Evolutionary conservation across 2,329 filamentous ascomycete species (phyloP), one percentile per base, ranked within the genome.

Genomic region (Atkinsonella texensis): DNA sequence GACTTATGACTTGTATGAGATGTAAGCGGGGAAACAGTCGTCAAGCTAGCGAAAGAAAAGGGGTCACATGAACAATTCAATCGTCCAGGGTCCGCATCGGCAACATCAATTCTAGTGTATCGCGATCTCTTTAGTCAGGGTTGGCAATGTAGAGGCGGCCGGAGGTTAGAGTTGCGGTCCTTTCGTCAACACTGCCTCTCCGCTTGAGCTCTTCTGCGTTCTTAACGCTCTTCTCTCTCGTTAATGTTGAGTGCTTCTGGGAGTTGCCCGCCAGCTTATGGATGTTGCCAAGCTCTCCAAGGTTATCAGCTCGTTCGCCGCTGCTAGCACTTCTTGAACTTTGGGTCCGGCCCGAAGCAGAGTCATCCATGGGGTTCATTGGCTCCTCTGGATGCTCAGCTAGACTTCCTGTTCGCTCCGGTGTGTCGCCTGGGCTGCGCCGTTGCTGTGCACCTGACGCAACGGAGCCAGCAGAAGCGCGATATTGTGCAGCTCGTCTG

Each of bases 101-200:
- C 20, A 17, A 31, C 4, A 15, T 20, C 23, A 38, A 38, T 38
- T 38, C 35, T 7, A 28, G 12, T 48, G 18, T 23, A 15, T 12
- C n/a, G 5, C 10, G 15, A 15, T n/a, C 35, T 17, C 12, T 35
- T 57, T 69, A 79, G 67, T 93, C 88, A 17, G 88, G 88, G 67
- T 94, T 94, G 60, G 88, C 88, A 62, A 94, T 89, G 67, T 87
- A 93, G 53, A 94, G 75, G 55, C 87, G 79, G 47, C 82, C 82
- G 31, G 80, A 76, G 18, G 79, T 81, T 65, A 93, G 83, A 1
- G 86, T 90, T 68, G 81, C 84, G 5, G 85, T 86, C 61, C 85
- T 76, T 67, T 93, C 88, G 63, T 93, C 88, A 47, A 94, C 87
- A 63, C 87, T 93, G 52, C 88, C 88, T 61, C 86, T 76, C 59